Evolutionary conservation across 768 basidiomycete species (phyloP), one percentile per base, ranked within the genome.

Genomic region (Tephrocybe sp.): DNA sequence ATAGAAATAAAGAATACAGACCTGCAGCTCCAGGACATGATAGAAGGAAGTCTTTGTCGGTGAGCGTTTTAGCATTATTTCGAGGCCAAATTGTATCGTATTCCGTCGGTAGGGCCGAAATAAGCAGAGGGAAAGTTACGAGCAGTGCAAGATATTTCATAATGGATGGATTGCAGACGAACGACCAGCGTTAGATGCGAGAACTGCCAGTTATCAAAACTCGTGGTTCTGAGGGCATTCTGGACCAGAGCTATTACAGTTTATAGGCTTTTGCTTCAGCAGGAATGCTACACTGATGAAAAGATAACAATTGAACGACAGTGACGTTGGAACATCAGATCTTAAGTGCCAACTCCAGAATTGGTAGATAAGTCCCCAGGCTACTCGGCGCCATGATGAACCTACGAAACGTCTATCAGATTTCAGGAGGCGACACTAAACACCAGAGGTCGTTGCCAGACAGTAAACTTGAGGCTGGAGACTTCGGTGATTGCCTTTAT

Each of bases 1-100:
- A 36, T 13, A 12, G 13, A 4, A 23, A 12, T 10, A 14, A 11
- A 13, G 16, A 26, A 6, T 13, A 16, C 40, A 17, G 48, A 45
- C 50, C 55, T 33, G 45, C 45, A 5, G 48, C 51, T 35, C 55
- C 51, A 36, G 55, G 55, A 19, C 51, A 56, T 2, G 55, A 52
- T 7, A 52, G 43, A 20, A 56, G 44, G 19, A 56, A 35, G 14
- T 56, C 48, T 16, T 49, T 39, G 42, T 52, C 50, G 8, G 19
- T 31, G 2, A 40, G 3, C 3, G 26, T 26, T 7, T 26, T 26
- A 26, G 26, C 5, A 7, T 5, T 23, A 1, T 33, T 14, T 32
- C n/a, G 19, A 5, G 10, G n/a, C 49, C 16, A 44, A 43, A 36
- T 8, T 26, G 35, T 20, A 32, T n/a, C 33, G 26, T 53, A 22